Evolutionary conservation across 306 rosid species (phyloP).

Genomic region (Citrullus mucosospermus): DNA sequence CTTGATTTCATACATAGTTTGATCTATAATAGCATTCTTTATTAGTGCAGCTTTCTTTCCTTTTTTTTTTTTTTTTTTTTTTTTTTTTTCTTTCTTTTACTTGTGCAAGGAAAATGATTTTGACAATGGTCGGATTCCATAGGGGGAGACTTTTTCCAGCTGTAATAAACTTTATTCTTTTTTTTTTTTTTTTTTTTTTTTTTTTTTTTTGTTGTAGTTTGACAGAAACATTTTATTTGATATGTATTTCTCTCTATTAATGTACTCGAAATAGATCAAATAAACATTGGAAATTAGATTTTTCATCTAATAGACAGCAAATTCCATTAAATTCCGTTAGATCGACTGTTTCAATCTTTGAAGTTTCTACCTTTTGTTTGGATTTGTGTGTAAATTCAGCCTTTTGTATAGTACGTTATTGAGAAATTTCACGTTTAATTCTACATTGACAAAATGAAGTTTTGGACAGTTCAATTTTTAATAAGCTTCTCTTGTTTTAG

Average conservation of each 20-base stretch:
- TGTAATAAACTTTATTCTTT: neutral
- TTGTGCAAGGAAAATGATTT: neutral
- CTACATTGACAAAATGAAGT: no score
- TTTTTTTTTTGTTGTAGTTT: neutral
- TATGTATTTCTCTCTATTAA: neutral
- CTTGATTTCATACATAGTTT: neutral
- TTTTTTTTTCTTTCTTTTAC: neutral
- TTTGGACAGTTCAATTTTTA: no score
- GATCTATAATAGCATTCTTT: slow-evolving; percentile 2
- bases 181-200: neutral
- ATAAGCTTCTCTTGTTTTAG: no score
- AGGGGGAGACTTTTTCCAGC: neutral
- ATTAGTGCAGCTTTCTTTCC: neutral
- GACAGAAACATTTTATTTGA: neutral
- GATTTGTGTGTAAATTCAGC: neutral
- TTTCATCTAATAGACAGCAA: neutral
- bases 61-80: neutral
- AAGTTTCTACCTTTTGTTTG: neutral
- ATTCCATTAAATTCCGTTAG: neutral
- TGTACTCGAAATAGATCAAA: neutral
- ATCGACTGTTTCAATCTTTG: neutral
- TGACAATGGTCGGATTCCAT: neutral
- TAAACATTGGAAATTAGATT: neutral
- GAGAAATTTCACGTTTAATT: neutral
- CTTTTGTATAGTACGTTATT: neutral